Evolutionary conservation across 163 green algal species (phyloP).

Genomic region (Chloromonas sp.): DNA sequence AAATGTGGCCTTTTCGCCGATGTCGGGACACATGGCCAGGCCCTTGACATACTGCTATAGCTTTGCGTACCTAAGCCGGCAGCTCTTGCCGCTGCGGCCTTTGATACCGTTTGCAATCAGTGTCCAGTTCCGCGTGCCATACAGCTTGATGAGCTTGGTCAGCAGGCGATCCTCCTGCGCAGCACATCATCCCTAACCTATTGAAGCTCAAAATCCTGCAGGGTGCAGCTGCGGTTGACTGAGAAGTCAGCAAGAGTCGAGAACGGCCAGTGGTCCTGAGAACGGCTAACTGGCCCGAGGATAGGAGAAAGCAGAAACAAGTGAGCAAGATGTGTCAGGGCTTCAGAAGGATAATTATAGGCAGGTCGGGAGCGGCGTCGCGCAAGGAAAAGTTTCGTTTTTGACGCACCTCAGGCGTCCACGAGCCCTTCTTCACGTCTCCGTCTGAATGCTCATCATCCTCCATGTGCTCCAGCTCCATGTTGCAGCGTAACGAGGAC

Average conservation of each 20-base stretch:
- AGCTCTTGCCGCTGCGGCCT: constrained; percentile 78
- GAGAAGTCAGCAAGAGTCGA: too few species aligned
- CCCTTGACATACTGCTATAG: too few species aligned
- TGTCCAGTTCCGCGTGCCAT: constrained; percentile 43
- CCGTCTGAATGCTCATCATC: too few species aligned
- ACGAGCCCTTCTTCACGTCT: neutral
- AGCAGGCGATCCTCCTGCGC: neutral
- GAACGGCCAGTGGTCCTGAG: neutral
- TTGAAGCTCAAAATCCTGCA: neutral
- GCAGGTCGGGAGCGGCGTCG: neutral
- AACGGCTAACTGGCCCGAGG: neutral
- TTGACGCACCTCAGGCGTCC: neutral
- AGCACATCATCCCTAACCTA: too few species aligned
- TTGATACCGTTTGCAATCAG: constrained; percentile 40
- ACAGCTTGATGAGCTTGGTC: constrained; percentile 22
- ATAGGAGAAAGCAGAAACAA: neutral
- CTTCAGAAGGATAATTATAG: neutral
- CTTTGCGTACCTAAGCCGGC: constrained; percentile 59
- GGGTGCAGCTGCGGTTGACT: neutral
- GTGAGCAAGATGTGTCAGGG: neutral
- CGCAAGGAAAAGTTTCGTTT: too few species aligned
- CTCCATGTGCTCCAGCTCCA: too few species aligned
- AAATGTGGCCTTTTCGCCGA: neutral
- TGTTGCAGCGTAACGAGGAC: too few species aligned
- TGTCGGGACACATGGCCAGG: neutral